Conservation (phyloP, 495 filamentous ascomycete species). For the Penicillium robsamsonii region DNA sequence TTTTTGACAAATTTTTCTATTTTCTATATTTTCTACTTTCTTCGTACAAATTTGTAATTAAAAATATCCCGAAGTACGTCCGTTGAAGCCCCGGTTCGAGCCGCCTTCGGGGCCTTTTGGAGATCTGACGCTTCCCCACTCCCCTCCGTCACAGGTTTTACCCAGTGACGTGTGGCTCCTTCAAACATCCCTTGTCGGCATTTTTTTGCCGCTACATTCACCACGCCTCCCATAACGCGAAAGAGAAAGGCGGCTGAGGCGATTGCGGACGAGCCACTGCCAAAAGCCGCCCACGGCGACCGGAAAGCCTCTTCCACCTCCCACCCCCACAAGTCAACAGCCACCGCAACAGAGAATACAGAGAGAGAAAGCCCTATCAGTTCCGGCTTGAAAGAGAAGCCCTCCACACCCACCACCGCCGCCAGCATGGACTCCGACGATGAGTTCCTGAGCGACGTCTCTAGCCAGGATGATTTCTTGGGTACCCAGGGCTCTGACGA, state of each 20-base stretch:
- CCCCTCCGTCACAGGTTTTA: slow-evolving; percentile 8
- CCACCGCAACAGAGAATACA: slow-evolving; percentile 8
- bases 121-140: slow-evolving; percentile 9
- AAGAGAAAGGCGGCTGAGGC: slow-evolving; percentile 92
- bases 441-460: slow-evolving; percentile 85
- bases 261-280: slow-evolving; percentile 35
- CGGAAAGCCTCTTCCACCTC: slow-evolving; percentile 24
- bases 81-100: not conserved
- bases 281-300: slow-evolving; percentile 34
- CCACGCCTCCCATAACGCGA: slow-evolving; percentile 66
- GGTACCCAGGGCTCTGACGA: slow-evolving; percentile 70
- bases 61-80: not conserved
- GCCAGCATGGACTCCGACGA: slow-evolving; percentile 91
- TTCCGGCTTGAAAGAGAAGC: slow-evolving; percentile 17
- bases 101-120: not conserved
- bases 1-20: too few species aligned
- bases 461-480: slow-evolving; percentile 72
- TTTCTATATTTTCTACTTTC: too few species aligned
- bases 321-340: slow-evolving; percentile 11
- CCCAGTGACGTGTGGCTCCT: slow-evolving; percentile 6
- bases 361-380: slow-evolving; percentile 14
- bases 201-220: slow-evolving; percentile 38
- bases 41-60: not conserved
- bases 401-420: slow-evolving; percentile 42
- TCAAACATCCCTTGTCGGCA: slow-evolving; percentile 15